Evolutionary conservation across 2,329 filamentous ascomycete genomes (phyloP).

Genomic region (Nemania bipapillata): DNA sequence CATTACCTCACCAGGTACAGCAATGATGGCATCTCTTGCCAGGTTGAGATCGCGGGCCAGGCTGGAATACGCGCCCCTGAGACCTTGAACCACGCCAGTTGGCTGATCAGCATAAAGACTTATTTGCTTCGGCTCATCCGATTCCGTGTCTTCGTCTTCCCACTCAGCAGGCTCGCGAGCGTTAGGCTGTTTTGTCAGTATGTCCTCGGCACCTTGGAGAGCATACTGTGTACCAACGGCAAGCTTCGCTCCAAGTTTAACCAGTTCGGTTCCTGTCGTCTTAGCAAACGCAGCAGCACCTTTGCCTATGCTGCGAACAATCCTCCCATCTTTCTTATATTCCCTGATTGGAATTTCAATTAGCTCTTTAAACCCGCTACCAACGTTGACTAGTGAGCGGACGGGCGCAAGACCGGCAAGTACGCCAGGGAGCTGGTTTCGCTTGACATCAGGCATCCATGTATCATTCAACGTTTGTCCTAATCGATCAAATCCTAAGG

Average conservation of each 20-base stretch:
- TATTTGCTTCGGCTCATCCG: conserved; percentile 79
- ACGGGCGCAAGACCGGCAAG: conserved; percentile 89
- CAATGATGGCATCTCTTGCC: conserved; percentile 90
- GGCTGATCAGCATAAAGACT: conserved; percentile 95
- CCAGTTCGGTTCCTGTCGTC: conserved; percentile 92
- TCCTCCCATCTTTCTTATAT: conserved; percentile 91
- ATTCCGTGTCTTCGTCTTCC: conserved; percentile 71
- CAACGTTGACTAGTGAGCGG: conserved; percentile 90
- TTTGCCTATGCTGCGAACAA: conserved; percentile 91
- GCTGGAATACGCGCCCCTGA: conserved; percentile 83
- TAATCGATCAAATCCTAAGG: conserved; percentile 88
- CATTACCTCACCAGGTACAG: conserved; percentile 89
- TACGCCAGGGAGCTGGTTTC: conserved; percentile 87
- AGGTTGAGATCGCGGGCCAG: conserved; percentile 87
- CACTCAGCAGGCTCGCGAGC: conserved; percentile 55
- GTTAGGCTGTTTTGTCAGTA: conserved; percentile 66
- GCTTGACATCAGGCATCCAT: conserved; percentile 93
- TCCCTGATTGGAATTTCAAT: conserved; percentile 90
- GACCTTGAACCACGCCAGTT: conserved; percentile 84
- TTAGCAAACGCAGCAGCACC: conserved; percentile 89
- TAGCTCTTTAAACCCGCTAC: conserved; percentile 84
- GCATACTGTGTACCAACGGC: conserved; percentile 95
- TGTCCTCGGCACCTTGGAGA: conserved; percentile 85
- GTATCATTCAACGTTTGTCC: conserved; percentile 92
- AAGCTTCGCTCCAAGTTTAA: conserved; percentile 91